A percentile compares a stretch with the other conserved stretches of the same genome.
phyloP scores from a whole-genome alignment of 345 rosid genomes.

The Crucihimalaya himalaica region DNA sequence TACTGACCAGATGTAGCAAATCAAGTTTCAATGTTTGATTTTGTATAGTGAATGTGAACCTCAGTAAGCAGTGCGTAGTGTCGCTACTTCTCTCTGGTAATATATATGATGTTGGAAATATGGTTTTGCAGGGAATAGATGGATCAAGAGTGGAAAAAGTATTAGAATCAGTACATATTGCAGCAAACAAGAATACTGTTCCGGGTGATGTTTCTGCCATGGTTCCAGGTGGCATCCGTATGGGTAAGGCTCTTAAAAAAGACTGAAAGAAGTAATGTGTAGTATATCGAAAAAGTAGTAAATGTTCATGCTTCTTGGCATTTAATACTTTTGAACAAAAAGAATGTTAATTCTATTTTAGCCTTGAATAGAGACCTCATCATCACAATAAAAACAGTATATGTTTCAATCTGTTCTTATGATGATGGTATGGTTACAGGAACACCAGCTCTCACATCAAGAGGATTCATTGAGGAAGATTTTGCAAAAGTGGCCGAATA shows the following conservation, averaged over 20 bases:
- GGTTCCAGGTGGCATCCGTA: slow-evolving; percentile 97
- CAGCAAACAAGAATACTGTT: slow-evolving; percentile 94
- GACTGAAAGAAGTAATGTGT: neutral
- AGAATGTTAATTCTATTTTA: too few species aligned
- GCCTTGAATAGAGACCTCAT: too few species aligned
- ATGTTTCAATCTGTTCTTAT: slow-evolving; percentile 10
- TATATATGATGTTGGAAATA: neutral
- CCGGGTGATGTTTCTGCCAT: slow-evolving; percentile 98
- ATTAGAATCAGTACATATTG: slow-evolving; percentile 82
- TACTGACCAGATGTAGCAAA: neutral
- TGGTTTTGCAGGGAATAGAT: slow-evolving; percentile 69
- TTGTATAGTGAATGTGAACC: slow-evolving; percentile 1
- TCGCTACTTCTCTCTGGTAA: neutral
- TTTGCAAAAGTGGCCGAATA: slow-evolving; percentile 87
- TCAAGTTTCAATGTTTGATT: neutral
- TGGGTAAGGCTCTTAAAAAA: slow-evolving; percentile 59
- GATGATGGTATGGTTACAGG: slow-evolving; percentile 50
- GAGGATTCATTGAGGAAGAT: slow-evolving; percentile 90
- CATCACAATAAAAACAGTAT: neutral
- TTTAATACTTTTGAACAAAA: too few species aligned
- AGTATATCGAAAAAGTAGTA: neutral
- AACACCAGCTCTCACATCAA: slow-evolving; percentile 95
- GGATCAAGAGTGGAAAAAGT: slow-evolving; percentile 98
- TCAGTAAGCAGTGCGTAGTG: slow-evolving; percentile 5
- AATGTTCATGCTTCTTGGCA: neutral